Evolutionary conservation across 2,329 filamentous ascomycete species (phyloP), one percentile per base, ranked within the genome.

Genomic region (Stachybotrys chlorohalonatus): DNA sequence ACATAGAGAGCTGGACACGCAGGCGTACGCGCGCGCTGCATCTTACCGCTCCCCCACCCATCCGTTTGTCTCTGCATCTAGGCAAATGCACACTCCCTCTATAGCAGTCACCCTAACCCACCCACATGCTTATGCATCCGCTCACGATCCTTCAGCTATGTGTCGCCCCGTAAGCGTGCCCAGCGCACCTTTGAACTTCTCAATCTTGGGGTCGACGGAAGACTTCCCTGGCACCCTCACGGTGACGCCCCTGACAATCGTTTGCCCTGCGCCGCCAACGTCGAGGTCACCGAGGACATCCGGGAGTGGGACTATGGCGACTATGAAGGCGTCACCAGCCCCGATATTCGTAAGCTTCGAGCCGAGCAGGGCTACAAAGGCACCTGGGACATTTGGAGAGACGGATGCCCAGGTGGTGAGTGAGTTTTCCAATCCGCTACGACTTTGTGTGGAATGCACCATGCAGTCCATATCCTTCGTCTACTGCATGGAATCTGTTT

Each of bases 171-270:
- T 50, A 83, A 81, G 58, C 87, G 92, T 56, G 90, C 93, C 17
- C 91, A 94, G 70, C 81, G 84, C 52, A 97, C 92, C n/a, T 86
- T 96, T 66, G 90, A 96, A 68, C 82, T 96, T 51, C 83, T 96
- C 31, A 82, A 88, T 62, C 75, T 96, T 17, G 88, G 85, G 52
- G 84, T 85, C 66, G 70, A 74, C n/a, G 80, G 84, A 47, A 58
- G 79, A 1, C 75, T 92, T 15, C 91, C 91, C 0, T 95, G 90
- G 90, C 68, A 78, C 39, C 63, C 70, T 15, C 77, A 80, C 56
- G 75, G 78, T 54, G 61, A 64, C 2, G 57, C 63, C 13, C 59
- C 66, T 1, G 65, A 69, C 30, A 68, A 71, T 32, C 63, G 63
- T 9, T 72, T 79, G 31, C 68, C 72, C 31, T 88, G 85, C 52